Evolutionary conservation across 805 yeast species (phyloP).

Genomic region (Yarrowia yakushimensis): DNA sequence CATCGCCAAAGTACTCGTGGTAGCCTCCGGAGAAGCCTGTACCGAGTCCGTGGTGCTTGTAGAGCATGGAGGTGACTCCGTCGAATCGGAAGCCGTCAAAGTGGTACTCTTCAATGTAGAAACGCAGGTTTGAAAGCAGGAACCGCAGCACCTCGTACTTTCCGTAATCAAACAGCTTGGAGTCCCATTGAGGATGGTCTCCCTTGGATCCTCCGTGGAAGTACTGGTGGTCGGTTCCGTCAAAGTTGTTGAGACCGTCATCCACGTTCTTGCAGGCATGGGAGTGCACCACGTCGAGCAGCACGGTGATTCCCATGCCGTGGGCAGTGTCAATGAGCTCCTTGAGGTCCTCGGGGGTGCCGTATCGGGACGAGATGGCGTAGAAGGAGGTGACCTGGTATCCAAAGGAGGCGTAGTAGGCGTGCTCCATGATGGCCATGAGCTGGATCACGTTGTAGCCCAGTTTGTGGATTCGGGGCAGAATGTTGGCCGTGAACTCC

Average conservation of each 20-base stretch:
- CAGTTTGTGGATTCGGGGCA: slow-evolving; percentile 78
- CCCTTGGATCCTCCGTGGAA: slow-evolving; percentile 93
- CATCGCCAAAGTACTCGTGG: slow-evolving; percentile 73
- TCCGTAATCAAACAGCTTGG: slow-evolving; percentile 89
- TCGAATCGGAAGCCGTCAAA: slow-evolving; percentile 97
- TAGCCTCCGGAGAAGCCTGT: slow-evolving; percentile 86
- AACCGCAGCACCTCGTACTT: slow-evolving; percentile 88
- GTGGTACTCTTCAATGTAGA: slow-evolving; percentile 72
- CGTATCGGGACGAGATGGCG: slow-evolving; percentile 85
- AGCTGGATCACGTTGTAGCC: slow-evolving; percentile 93
- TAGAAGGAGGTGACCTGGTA: slow-evolving; percentile 92
- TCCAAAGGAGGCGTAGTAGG: slow-evolving; percentile 97
- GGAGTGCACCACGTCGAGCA: slow-evolving; percentile 91
- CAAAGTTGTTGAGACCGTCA: slow-evolving; percentile 89
- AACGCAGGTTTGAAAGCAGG: slow-evolving; percentile 76
- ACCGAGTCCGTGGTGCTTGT: slow-evolving; percentile 88
- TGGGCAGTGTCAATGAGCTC: slow-evolving; percentile 91
- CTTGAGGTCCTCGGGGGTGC: slow-evolving; percentile 92
- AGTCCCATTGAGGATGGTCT: slow-evolving; percentile 89
- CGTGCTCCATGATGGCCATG: slow-evolving; percentile 99
- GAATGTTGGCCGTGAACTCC: slow-evolving; percentile 73
- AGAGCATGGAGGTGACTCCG: slow-evolving; percentile 93
- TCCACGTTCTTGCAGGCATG: slow-evolving; percentile 93
- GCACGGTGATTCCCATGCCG: slow-evolving; percentile 75
- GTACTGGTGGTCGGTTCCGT: slow-evolving; percentile 92